Percentiles rank a stretch among this genome's conserved stretches.
These are phyloP conservation scores for Candida ipomoeae DNA, from an alignment of 805 yeast species.

Conservation along the genomic window DNA sequence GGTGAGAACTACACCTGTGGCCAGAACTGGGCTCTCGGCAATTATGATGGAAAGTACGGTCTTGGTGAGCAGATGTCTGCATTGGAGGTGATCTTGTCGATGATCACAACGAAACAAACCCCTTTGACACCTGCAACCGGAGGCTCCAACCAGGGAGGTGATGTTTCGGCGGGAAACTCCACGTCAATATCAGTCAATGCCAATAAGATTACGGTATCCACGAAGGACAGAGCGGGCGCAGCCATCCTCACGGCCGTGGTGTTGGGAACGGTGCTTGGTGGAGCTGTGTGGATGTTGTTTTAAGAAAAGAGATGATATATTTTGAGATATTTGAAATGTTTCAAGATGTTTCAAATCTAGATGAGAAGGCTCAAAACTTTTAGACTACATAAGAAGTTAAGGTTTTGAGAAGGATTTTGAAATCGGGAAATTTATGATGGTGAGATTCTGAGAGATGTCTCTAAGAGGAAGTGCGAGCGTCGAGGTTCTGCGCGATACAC, in stretches of 20 bases:
- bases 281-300: conserved; percentile 76
- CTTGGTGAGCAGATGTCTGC: conserved; percentile 79
- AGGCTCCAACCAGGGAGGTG: conserved; percentile 13
- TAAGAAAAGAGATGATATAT: conserved; percentile 13
- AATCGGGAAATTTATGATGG: too few relatives aligned
- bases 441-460: too few relatives aligned
- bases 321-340: too few relatives aligned
- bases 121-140: conserved; percentile 20
- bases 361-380: too few relatives aligned
- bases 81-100: conserved; percentile 48
- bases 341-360: too few relatives aligned
- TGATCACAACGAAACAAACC: conserved; percentile 22
- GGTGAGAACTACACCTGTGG: conserved; percentile 83
- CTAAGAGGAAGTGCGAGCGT: too few relatives aligned
- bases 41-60: conserved; percentile 66
- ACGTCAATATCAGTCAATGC: conserved; percentile 25
- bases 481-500: too few relatives aligned
- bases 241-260: conserved; percentile 79
- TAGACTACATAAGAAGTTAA: too few relatives aligned
- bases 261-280: conserved; percentile 54
- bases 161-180: conserved; percentile 30
- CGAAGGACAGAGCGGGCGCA: conserved; percentile 72
- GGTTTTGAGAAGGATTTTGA: too few relatives aligned
- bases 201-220: conserved; percentile 46
- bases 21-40: conserved; percentile 53